A percentile compares a stretch with the other conserved stretches of the same genome.
Evolutionary conservation across 371 early-diverging fungal species (phyloP).

Genomic region (Lichtheimia ornata): DNA sequence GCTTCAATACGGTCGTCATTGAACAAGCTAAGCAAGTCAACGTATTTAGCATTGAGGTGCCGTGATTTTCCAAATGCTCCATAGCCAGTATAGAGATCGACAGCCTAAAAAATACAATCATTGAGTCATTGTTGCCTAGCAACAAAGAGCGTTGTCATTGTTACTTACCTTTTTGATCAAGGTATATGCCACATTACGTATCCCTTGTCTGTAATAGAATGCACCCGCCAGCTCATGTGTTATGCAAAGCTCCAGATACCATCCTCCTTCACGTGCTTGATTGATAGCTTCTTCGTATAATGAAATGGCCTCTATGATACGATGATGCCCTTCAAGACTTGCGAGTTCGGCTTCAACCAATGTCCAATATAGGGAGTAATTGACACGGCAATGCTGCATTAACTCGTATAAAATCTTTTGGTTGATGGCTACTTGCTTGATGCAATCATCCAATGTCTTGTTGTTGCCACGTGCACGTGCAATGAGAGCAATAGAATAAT

Average conservation of each 20-base stretch:
- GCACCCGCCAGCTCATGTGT: constrained; percentile 40
- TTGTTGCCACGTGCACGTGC: constrained; percentile 18
- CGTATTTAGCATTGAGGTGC: constrained; percentile 31
- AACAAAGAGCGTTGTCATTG: too few species aligned
- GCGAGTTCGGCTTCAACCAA: constrained; percentile 15
- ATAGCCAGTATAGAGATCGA: constrained; percentile 27
- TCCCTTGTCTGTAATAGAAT: constrained; percentile 33
- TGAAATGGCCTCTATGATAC: constrained; percentile 1
- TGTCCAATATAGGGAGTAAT: constrained; percentile 38
- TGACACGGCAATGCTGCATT: constrained; percentile 26
- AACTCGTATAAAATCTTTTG: constrained; percentile 29
- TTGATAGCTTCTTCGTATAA: constrained; percentile 46
- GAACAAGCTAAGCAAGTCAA: constrained; percentile 19
- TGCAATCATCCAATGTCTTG: constrained; percentile 12
- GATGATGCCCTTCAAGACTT: constrained; percentile 13
- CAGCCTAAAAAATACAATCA: constrained; percentile 11
- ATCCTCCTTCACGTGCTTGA: constrained; percentile 31
- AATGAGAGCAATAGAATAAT: constrained; percentile 39
- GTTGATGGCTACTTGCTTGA: constrained; percentile 26
- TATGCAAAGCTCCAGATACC: constrained; percentile 34
- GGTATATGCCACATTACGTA: constrained; percentile 37
- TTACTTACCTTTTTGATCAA: constrained; percentile 30
- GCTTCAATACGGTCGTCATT: constrained; percentile 33
- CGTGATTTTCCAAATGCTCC: constrained; percentile 44
- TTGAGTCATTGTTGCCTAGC: too few species aligned